Evolutionary conservation across 176 grass and related monocot species (phyloP).

Genomic region (Aechmea fasciata): DNA sequence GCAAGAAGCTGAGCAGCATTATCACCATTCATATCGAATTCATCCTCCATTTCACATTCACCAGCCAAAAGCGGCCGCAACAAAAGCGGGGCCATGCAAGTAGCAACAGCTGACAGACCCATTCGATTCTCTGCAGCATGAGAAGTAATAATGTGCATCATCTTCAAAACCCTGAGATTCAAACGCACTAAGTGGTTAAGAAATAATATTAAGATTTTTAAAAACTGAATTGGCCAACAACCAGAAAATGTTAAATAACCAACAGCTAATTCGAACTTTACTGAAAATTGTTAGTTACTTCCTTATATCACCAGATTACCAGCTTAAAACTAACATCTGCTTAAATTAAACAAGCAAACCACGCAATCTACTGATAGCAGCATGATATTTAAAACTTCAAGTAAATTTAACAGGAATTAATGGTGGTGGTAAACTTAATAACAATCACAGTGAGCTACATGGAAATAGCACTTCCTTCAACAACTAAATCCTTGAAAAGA

Average conservation of each 20-base stretch:
- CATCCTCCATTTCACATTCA: conserved; percentile 99
- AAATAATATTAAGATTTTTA: neutral
- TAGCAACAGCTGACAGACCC: conserved; percentile 88
- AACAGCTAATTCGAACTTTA: neutral
- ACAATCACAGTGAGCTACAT: too few relatives aligned
- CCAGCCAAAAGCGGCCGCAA: conserved; percentile 90
- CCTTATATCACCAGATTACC: too few relatives aligned
- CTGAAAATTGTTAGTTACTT: too few relatives aligned
- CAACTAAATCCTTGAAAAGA: too few relatives aligned
- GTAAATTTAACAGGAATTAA: too few relatives aligned
- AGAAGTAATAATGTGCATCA: conserved; percentile 83
- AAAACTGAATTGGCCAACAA: neutral
- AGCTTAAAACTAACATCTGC: too few relatives aligned
- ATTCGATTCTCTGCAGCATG: conserved; percentile 86
- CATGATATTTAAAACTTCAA: too few relatives aligned
- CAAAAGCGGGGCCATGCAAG: conserved; percentile 98
- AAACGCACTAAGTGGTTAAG: neutral
- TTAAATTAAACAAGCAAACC: too few relatives aligned
- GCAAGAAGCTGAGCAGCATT: conserved; percentile 95
- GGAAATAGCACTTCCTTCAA: too few relatives aligned
- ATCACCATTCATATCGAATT: conserved; percentile 61
- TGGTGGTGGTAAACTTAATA: too few relatives aligned
- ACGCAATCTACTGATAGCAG: too few relatives aligned
- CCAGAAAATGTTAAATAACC: neutral
- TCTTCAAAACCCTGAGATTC: conserved; percentile 69